A percentile compares a stretch with the other conserved stretches of the same genome.
Evolutionary conservation across 768 basidiomycete species (phyloP).

Genomic region (Hericium rajendrae): DNA sequence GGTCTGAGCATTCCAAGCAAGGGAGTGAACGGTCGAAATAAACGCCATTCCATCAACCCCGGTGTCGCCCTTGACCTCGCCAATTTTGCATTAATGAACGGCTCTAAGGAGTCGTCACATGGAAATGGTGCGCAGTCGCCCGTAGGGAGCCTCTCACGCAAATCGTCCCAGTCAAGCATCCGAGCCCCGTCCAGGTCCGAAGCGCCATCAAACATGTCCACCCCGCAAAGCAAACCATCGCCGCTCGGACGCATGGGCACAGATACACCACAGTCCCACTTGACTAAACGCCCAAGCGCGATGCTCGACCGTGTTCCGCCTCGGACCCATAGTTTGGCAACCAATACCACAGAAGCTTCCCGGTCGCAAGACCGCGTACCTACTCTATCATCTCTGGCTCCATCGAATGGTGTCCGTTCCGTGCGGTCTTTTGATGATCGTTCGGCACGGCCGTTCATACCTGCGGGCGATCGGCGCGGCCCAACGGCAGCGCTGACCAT

Average conservation of each 20-base stretch:
- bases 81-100: background rate
- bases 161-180: slow-evolving; percentile 1
- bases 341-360: background rate
- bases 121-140: background rate
- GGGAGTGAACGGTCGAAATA: slow-evolving; percentile 30
- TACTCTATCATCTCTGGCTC: background rate
- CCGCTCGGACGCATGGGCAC: background rate
- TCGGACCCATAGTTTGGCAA: slow-evolving; percentile 9
- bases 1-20: slow-evolving; percentile 21
- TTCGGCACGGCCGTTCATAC: slow-evolving; percentile 1
- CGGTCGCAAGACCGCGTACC: background rate
- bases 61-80: slow-evolving; percentile 27
- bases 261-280: background rate
- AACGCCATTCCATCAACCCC: slow-evolving; percentile 49
- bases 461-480: slow-evolving; percentile 1
- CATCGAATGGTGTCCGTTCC: slow-evolving; percentile 10
- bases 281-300: background rate
- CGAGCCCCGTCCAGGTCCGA: background rate
- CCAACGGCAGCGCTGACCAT: slow-evolving; percentile 19
- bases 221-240: background rate
- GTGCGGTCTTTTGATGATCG: slow-evolving; percentile 20
- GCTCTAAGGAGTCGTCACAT: background rate
- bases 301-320: slow-evolving; percentile 12
- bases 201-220: background rate
- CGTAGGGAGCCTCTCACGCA: background rate